Conservation (phyloP, 2,329 filamentous ascomycete species). For the Tolypocladium tundrense region DNA sequence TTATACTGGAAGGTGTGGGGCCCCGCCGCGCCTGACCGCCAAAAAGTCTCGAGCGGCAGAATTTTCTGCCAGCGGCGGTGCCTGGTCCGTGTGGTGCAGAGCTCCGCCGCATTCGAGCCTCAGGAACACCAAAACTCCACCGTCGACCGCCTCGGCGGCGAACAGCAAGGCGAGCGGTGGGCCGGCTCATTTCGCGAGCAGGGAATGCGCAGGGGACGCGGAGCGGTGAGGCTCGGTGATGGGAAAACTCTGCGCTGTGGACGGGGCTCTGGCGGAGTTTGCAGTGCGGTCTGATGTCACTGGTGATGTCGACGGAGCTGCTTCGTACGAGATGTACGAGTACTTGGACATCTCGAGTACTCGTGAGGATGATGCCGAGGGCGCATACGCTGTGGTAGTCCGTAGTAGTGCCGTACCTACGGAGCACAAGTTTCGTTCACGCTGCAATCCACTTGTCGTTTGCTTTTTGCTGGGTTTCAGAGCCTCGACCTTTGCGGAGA, state of each 20-base stretch:
- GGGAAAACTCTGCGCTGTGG: not conserved
- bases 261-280: not conserved
- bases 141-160: not conserved
- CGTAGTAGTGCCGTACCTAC: too few relatives aligned
- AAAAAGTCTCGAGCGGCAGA: conserved; percentile 14
- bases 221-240: not conserved
- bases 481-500: not conserved
- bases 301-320: not conserved
- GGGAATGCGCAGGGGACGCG: not conserved
- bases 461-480: not conserved
- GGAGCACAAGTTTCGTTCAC: not conserved
- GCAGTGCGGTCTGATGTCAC: not conserved
- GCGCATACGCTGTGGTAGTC: too few relatives aligned
- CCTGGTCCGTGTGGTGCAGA: not conserved
- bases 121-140: not conserved
- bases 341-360: not conserved
- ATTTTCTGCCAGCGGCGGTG: not conserved
- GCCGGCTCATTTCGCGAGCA: not conserved
- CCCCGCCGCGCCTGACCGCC: conserved; percentile 4
- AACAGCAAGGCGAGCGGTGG: not conserved
- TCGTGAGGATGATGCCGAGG: not conserved
- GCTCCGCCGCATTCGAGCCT: not conserved
- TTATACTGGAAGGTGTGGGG: conserved; percentile 25
- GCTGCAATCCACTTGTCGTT: not conserved
- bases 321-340: not conserved